Percentiles rank a stretch among this genome's conserved stretches.
These are phyloP conservation scores for Coemansia sp. DNA, from an alignment of 371 early-diverging fungal species.

Conservation along the genomic window DNA sequence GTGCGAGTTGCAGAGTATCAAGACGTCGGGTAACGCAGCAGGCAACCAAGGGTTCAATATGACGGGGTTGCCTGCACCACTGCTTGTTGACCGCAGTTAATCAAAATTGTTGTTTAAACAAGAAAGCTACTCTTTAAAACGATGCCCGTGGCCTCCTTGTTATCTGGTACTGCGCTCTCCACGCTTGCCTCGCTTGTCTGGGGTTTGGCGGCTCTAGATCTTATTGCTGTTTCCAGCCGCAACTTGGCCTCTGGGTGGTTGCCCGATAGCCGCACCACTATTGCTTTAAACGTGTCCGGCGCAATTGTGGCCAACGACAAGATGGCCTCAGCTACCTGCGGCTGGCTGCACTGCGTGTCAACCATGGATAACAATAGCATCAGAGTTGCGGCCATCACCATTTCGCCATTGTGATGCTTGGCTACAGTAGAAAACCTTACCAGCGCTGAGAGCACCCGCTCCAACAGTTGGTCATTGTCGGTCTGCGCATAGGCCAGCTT, in stretches of 20 bases:
- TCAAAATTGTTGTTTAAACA: constrained; percentile 1
- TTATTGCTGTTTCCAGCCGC: constrained; percentile 25
- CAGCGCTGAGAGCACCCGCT: background rate
- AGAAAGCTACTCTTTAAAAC: constrained; percentile 31
- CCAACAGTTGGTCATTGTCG: background rate
- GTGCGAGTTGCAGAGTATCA: constrained; percentile 57
- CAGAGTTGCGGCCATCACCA: constrained; percentile 24
- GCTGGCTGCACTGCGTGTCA: background rate
- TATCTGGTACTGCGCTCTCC: background rate
- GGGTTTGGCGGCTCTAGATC: constrained; percentile 5
- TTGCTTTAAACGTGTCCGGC: constrained; percentile 13
- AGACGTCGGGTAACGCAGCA: constrained; percentile 63
- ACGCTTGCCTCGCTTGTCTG: background rate
- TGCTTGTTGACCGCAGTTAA: background rate
- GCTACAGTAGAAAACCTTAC: background rate
- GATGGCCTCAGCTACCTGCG: constrained; percentile 15
- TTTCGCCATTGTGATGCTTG: background rate
- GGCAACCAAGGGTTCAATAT: constrained; percentile 62
- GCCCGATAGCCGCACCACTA: constrained; percentile 20
- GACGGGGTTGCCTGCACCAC: constrained; percentile 45
- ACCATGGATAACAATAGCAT: constrained; percentile 39
- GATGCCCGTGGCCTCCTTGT: constrained; percentile 2
- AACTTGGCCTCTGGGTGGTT: constrained; percentile 26
- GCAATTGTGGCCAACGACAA: constrained; percentile 16
- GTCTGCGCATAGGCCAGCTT: background rate